Conservation (phyloP, 2,329 filamentous ascomycete species). For the Paecilomyces dactylethromorphus region DNA sequence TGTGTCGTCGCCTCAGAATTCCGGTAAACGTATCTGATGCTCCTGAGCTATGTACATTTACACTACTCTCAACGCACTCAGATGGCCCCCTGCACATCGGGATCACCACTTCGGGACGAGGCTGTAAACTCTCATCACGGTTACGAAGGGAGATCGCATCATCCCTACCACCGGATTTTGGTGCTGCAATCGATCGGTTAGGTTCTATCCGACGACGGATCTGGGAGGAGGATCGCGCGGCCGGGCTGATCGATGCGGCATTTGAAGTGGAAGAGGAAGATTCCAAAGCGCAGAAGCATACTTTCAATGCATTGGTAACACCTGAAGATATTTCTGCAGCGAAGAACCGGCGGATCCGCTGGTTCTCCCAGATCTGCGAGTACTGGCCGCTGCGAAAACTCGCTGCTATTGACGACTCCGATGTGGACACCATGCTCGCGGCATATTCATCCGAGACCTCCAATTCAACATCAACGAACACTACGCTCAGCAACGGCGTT, state of each 20-base stretch:
- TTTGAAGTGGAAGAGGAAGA: slow-evolving; percentile 44
- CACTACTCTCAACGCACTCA: slow-evolving; percentile 77
- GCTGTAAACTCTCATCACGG: slow-evolving; percentile 86
- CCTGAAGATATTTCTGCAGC: slow-evolving; percentile 67
- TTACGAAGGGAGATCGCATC: slow-evolving; percentile 84
- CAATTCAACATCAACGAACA: slow-evolving; percentile 9
- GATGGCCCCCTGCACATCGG: slow-evolving; percentile 92
- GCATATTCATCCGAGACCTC: slow-evolving; percentile 51
- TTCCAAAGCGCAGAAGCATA: slow-evolving; percentile 57
- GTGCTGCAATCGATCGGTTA: slow-evolving; percentile 67
- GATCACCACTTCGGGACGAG: slow-evolving; percentile 89
- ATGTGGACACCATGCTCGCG: slow-evolving; percentile 69
- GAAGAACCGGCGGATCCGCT: slow-evolving; percentile 78
- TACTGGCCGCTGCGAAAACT: slow-evolving; percentile 91
- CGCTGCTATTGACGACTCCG: slow-evolving; percentile 69
- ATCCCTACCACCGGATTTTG: slow-evolving; percentile 67
- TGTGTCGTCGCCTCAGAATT: slow-evolving; percentile 75
- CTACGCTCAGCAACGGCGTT: slow-evolving; percentile 4
- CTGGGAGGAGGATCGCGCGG: slow-evolving; percentile 63
- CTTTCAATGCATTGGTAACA: slow-evolving; percentile 75
- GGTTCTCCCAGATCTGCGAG: slow-evolving; percentile 94
- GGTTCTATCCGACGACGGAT: slow-evolving; percentile 66
- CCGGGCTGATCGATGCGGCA: slow-evolving; percentile 39
- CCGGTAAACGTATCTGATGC: slow-evolving; percentile 90
- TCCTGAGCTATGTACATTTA: slow-evolving; percentile 80